phyloP scores from a whole-genome alignment of 2,329 filamentous ascomycete species.

The Arthroderma uncinatum region DNA sequence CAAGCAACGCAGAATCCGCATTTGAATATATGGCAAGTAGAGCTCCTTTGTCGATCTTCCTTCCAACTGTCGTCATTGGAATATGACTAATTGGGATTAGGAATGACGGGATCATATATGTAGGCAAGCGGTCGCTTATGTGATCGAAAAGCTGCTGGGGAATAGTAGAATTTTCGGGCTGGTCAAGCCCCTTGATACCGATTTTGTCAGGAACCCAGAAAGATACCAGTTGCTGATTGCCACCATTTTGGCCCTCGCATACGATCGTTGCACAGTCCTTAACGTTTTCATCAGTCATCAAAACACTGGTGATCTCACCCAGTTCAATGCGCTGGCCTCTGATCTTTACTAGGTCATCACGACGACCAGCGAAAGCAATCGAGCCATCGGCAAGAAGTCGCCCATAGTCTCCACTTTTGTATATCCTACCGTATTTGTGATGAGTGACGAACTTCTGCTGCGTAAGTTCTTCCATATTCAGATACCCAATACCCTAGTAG shows the following conservation, averaged over 20 bases:
- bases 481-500: slow-evolving; percentile 51
- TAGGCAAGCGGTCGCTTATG: slow-evolving; percentile 49
- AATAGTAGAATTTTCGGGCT: neutral
- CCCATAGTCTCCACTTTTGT: slow-evolving; percentile 73
- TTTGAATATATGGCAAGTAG: slow-evolving; percentile 41
- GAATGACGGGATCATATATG: slow-evolving; percentile 69
- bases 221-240: slow-evolving; percentile 48
- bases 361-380: slow-evolving; percentile 59
- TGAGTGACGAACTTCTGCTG: slow-evolving; percentile 58
- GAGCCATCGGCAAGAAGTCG: slow-evolving; percentile 66
- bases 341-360: slow-evolving; percentile 73
- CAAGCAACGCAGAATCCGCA: slow-evolving; percentile 40
- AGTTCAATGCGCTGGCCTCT: slow-evolving; percentile 71
- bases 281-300: slow-evolving; percentile 45
- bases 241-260: slow-evolving; percentile 31
- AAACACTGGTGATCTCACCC: slow-evolving; percentile 56
- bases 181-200: slow-evolving; percentile 7
- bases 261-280: slow-evolving; percentile 56
- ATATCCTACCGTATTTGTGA: slow-evolving; percentile 58
- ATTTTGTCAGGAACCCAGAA: slow-evolving; percentile 51
- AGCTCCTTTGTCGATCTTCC: slow-evolving; percentile 53
- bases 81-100: slow-evolving; percentile 59
- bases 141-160: slow-evolving; percentile 41
- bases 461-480: slow-evolving; percentile 54
- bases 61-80: slow-evolving; percentile 59